phyloP scores from a whole-genome alignment of 805 yeast species.

The Alloascoidea africana region DNA sequence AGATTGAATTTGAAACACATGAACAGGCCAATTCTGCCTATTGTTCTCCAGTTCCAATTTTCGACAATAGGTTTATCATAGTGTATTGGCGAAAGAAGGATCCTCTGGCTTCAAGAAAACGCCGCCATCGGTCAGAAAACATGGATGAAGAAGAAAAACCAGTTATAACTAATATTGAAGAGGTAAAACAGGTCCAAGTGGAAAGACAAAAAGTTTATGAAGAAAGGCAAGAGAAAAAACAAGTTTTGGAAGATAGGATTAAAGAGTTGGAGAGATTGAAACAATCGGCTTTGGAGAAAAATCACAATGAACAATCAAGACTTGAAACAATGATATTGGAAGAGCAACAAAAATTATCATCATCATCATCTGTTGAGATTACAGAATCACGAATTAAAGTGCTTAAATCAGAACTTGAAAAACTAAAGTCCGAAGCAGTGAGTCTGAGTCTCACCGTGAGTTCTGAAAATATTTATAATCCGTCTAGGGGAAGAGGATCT shows the following conservation, averaged over 20 bases:
- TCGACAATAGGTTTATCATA: slow-evolving; percentile 32
- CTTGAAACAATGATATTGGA: slow-evolving; percentile 9
- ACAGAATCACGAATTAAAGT: slow-evolving; percentile 14
- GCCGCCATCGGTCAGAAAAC: background rate
- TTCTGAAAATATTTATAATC: slow-evolving; percentile 6
- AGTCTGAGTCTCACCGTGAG: slow-evolving; percentile 12
- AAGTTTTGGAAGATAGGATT: slow-evolving; percentile 18
- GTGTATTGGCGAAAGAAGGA: slow-evolving; percentile 22
- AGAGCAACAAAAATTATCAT: slow-evolving; percentile 10
- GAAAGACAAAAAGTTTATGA: slow-evolving; percentile 26
- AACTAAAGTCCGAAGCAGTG: slow-evolving; percentile 18
- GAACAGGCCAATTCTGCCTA: slow-evolving; percentile 27
- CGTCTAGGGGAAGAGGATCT: slow-evolving; percentile 8
- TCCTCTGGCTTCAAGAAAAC: background rate
- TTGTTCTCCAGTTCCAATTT: slow-evolving; percentile 26
- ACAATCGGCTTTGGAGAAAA: slow-evolving; percentile 19
- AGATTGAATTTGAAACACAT: slow-evolving; percentile 21
- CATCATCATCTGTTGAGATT: too few species aligned
- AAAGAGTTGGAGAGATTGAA: slow-evolving; percentile 19
- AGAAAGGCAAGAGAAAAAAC: slow-evolving; percentile 20
- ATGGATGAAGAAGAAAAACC: background rate
- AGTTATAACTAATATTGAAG: slow-evolving; percentile 22
- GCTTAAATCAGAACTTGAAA: slow-evolving; percentile 17
- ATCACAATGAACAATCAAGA: slow-evolving; percentile 15
- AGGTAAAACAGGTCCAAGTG: slow-evolving; percentile 20